Evolutionary conservation across 1,284 basidiomycete genomes (phyloP).

Genomic region (Ceratobasidium sp.): DNA sequence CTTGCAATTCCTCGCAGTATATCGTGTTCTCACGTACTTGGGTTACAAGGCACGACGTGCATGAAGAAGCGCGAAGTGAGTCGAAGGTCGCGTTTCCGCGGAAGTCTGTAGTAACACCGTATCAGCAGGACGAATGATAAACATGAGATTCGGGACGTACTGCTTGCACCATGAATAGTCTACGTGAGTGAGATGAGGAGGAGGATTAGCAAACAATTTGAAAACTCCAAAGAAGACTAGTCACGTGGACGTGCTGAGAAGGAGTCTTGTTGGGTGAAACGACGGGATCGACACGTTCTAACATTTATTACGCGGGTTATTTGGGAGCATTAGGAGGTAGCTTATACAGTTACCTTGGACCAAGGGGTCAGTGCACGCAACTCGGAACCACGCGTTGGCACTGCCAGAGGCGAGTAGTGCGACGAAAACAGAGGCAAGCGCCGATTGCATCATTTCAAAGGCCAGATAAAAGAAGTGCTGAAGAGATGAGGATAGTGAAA

Average conservation of each 20-base stretch:
- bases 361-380: no score
- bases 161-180: slow-evolving; percentile 24
- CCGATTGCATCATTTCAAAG: slow-evolving; percentile 10
- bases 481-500: not conserved
- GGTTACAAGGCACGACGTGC: slow-evolving; percentile 57
- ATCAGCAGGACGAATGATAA: not conserved
- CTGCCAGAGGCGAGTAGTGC: slow-evolving; percentile 50
- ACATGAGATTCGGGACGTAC: slow-evolving; percentile 7
- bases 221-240: slow-evolving; percentile 49
- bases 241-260: slow-evolving; percentile 62
- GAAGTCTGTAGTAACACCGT: slow-evolving; percentile 53
- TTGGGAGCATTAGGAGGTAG: not conserved
- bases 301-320: not conserved
- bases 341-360: slow-evolving; percentile 51
- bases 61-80: no score
- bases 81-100: slow-evolving; percentile 57
- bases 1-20: not conserved
- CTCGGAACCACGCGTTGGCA: no score
- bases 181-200: not conserved
- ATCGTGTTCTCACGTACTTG: slow-evolving; percentile 16
- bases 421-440: slow-evolving; percentile 24
- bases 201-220: not conserved
- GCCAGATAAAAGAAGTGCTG: not conserved
- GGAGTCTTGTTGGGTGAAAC: slow-evolving; percentile 60
- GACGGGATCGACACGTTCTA: slow-evolving; percentile 64